These are phyloP conservation scores for Butyriboletus loyo DNA, from an alignment of 768 basidiomycete genomes.

Conservation along the genomic window DNA sequence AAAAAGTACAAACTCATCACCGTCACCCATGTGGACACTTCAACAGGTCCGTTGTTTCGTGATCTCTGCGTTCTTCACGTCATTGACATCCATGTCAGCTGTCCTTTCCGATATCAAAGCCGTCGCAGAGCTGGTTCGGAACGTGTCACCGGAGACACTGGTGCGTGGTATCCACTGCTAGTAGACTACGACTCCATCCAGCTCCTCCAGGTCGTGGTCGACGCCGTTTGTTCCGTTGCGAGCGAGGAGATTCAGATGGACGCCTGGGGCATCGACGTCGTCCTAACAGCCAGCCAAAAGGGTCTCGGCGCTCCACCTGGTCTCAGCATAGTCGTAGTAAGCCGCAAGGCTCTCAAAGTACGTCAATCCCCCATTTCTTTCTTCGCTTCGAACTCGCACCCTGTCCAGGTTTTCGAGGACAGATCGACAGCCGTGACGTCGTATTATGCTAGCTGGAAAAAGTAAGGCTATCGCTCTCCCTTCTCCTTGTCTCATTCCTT, in stretches of 20 bases:
- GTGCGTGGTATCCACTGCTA: conserved; percentile 36
- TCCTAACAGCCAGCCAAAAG: conserved; percentile 85
- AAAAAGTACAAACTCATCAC: conserved; percentile 89
- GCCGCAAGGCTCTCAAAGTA: conserved; percentile 73
- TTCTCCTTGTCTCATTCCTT: not conserved
- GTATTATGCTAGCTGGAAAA: conserved; percentile 92
- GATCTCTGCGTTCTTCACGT: not conserved
- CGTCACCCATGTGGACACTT: conserved; percentile 95
- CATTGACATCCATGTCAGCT: conserved; percentile 36
- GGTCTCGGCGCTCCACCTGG: conserved; percentile 94
- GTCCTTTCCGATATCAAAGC: conserved; percentile 83
- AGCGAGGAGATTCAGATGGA: conserved; percentile 95
- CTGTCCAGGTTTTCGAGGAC: conserved; percentile 9
- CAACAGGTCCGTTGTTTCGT: conserved; percentile 50
- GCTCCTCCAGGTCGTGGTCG: conserved; percentile 62
- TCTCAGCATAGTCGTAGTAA: conserved; percentile 80
- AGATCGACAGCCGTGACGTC: conserved; percentile 53
- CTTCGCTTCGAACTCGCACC: not conserved
- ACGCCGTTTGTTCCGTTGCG: conserved; percentile 96
- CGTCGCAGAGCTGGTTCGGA: conserved; percentile 68
- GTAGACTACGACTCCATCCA: not conserved
- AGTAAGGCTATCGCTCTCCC: conserved; percentile 38
- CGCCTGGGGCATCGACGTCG: conserved; percentile 88
- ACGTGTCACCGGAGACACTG: conserved; percentile 82
- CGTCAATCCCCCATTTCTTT: not conserved